Base-by-base conservation (phyloP, 2,329 filamentous ascomycete species). In the Neofusicoccum parvum region DNA sequence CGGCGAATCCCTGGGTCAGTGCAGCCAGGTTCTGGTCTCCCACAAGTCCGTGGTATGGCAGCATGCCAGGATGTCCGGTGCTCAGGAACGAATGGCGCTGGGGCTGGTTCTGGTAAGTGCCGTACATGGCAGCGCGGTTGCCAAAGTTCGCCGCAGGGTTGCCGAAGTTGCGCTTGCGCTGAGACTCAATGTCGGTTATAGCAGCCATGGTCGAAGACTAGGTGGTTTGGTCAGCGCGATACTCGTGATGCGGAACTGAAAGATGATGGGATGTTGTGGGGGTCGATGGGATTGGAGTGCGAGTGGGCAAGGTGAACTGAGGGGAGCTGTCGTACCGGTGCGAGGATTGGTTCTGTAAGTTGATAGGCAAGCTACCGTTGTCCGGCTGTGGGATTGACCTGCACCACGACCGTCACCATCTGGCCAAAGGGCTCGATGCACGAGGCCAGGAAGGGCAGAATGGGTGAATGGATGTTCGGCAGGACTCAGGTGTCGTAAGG, bases 281-380 rank as follows among this genome's bases (percentile, higher is more conserved):
- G 50, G 20, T 39, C 36, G 34, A 53, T 48, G 46, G 11, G 37
- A 32, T 34, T 34, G 27, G 20, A 34, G 15, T 15, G 39, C 12
- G 23, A 23, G 45, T 23, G 54, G 48, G 46, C 11, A 37, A 48
- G 34, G 34, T 49, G 51, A 54, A 43, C 41, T 48, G 63, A 58
- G 53, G 45, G 51, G 45, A 59, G 39, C 14, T 39, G 54, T 53
- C 46, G 45, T 53, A 65, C 64, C 64, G 37, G 46, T 45, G 46
- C 64, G 64, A 60, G 51, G 54, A 65, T 60, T 48, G 54, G 49
- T 50, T 62, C 23, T 53, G 54, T 65, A 53, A 58, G 64, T 53
- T 65, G 64, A 65, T 65, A 65, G 64, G 49, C 64, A 60, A 65
- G 64, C 46, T 65, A 65, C 64, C 64, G 64, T 62, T 58, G 53